Evolutionary conservation across 2,329 filamentous ascomycete species (phyloP).

Genomic region (Botryotinia convoluta): DNA sequence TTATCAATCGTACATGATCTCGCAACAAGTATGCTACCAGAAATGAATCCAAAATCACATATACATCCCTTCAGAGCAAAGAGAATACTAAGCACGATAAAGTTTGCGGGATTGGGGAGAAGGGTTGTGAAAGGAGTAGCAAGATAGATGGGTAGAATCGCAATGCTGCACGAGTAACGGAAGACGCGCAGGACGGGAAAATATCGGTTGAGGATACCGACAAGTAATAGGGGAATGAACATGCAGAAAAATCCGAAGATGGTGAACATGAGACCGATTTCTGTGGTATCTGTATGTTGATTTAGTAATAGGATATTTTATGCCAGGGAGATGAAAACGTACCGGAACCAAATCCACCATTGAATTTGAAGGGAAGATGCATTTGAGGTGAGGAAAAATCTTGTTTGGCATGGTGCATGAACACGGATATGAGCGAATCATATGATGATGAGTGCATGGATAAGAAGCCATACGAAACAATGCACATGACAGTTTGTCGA

Average conservation of each 20-base stretch:
- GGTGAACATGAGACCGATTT: conserved; percentile 16
- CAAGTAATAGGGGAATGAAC: neutral
- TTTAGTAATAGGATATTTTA: neutral
- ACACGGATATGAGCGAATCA: neutral
- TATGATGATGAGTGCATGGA: conserved; percentile 2
- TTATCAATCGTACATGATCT: neutral
- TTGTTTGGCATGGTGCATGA: conserved; percentile 1
- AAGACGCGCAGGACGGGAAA: neutral
- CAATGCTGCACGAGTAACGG: neutral
- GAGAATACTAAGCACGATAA: conserved; percentile 1
- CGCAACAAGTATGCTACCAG: neutral
- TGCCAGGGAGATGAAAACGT: neutral
- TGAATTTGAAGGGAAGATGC: conserved; percentile 4
- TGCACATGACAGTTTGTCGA: conserved; percentile 6
- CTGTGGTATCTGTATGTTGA: neutral
- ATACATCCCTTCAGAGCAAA: neutral
- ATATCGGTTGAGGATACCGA: neutral
- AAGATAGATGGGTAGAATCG: conserved; percentile 8
- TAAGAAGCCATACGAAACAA: neutral
- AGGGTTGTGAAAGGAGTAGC: conserved; percentile 8
- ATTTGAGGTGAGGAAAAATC: neutral
- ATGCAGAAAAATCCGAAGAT: conserved; percentile 10
- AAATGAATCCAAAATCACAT: neutral
- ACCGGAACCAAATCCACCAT: conserved; percentile 11
- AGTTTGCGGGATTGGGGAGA: neutral